Conservation (phyloP, 768 basidiomycete genomes). For the Harrya chromipes region DNA sequence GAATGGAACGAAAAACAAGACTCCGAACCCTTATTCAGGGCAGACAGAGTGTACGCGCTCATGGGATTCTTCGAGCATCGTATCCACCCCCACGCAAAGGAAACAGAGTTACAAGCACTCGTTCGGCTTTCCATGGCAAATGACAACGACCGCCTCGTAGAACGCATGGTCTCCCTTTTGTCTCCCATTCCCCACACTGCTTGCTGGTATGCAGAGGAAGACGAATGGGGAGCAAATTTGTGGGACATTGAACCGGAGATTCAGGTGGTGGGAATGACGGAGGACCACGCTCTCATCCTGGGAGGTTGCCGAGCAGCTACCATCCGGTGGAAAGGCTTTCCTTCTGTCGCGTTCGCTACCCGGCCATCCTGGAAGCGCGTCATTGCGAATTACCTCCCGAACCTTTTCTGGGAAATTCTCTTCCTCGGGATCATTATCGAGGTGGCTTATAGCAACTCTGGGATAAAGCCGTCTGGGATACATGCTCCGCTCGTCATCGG, state of each 20-base stretch:
- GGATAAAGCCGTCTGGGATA: background rate
- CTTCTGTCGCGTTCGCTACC: constrained; percentile 13
- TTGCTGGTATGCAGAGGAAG: constrained; percentile 23
- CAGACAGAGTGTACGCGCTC: constrained; percentile 26
- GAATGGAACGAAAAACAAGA: background rate
- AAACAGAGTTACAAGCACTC: constrained; percentile 22
- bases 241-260: constrained; percentile 20
- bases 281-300: constrained; percentile 13
- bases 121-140: constrained; percentile 24
- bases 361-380: constrained; percentile 12
- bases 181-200: constrained; percentile 1
- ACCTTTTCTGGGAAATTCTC: constrained; percentile 6
- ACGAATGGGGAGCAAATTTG: constrained; percentile 13
- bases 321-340: constrained; percentile 27
- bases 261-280: constrained; percentile 20
- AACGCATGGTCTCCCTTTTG: constrained; percentile 22
- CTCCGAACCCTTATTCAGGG: background rate
- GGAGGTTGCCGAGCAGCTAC: constrained; percentile 22
- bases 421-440: background rate
- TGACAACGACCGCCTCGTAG: constrained; percentile 19
- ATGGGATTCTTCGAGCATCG: constrained; percentile 29
- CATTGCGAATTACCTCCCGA: constrained; percentile 6
- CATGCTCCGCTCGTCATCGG: background rate
- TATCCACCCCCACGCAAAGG: constrained; percentile 14
- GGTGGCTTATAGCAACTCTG: too few species aligned